These are phyloP conservation scores for Neonectria hederae DNA, from an alignment of 2,329 filamentous ascomycete species.

Conservation along the genomic window DNA sequence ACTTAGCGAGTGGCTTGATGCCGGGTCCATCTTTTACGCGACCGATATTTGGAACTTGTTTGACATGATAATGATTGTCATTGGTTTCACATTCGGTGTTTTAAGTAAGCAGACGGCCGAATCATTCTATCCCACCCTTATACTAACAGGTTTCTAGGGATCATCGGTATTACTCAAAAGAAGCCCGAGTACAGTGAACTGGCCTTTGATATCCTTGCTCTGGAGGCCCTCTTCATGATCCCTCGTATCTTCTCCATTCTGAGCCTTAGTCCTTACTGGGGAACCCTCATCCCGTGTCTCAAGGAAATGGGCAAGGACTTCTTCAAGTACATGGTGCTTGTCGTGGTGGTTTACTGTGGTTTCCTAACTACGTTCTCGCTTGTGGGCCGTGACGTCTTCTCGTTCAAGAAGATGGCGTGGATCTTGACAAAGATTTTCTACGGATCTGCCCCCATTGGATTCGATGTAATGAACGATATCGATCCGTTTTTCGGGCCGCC, in stretches of 20 bases:
- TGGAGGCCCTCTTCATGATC: constrained; percentile 90
- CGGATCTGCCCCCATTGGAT: constrained; percentile 78
- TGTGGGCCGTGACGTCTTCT: constrained; percentile 75
- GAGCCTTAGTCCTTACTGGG: constrained; percentile 89
- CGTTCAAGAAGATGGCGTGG: constrained; percentile 75
- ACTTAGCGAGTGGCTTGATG: constrained; percentile 84
- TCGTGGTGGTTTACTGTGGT: constrained; percentile 84
- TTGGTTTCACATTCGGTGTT: constrained; percentile 75
- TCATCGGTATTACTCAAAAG: constrained; percentile 55
- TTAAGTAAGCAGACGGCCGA: constrained; percentile 65
- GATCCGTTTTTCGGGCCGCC: constrained; percentile 68
- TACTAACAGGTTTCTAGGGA: constrained; percentile 40
- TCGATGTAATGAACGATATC: constrained; percentile 71
- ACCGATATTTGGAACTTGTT: constrained; percentile 85
- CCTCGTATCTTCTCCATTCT: constrained; percentile 89
- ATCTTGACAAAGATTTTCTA: constrained; percentile 84
- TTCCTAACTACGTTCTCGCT: constrained; percentile 89
- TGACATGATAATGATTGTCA: constrained; percentile 77
- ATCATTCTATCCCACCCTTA: neutral
- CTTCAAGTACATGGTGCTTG: constrained; percentile 82
- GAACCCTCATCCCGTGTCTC: constrained; percentile 86
- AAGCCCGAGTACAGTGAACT: constrained; percentile 74
- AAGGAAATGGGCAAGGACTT: constrained; percentile 97
- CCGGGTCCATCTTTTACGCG: constrained; percentile 85
- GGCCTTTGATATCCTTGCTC: constrained; percentile 87